Base-by-base conservation (phyloP, 2,329 filamentous ascomycete genomes). In the Colletotrichum kahawae region DNA sequence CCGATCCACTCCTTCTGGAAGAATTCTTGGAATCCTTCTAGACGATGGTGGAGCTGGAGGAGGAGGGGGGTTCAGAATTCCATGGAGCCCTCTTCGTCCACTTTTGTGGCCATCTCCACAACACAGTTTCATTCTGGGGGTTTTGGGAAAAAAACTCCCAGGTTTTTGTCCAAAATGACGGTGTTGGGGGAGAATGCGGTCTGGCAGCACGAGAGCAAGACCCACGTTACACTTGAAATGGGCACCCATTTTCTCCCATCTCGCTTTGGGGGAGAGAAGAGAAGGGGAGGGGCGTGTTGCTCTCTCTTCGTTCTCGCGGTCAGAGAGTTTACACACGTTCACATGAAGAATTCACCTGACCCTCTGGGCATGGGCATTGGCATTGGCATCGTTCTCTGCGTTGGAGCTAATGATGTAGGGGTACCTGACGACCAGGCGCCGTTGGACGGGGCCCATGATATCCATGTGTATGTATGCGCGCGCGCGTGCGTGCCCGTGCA, bases 381-480 rank as follows among this genome's bases (percentile, higher is more conserved):
- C 38, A 38, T 38, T 10, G 36, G 36, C 36, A 43, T 18, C 38
- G n/a, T 7, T 29, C 27, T 59, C 56, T 59, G 18, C 24, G n/a
- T 14, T n/a, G 63, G 34, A 43, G 38, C 70, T 73, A 73, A 24
- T 13, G 67, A 74, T 66, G 71, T 70, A 70, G 59, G 71, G 38
- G 34, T 70, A 70, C 71, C 71, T 64, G 31, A 74, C 67, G 66
- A 51, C 64, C 54, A 60, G 54, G 70, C 38, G 21, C 66, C 33
- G 24, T 31, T 31, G 57, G 29, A 13, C 38, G 38, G 18, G 18
- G 60, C 57, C 24, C 36, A 54, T 48, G 54, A 31, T 56, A 31
- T 43, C 24, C 43, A 65, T 38, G 24, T 21, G n/a, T 29, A 54
- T 12, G 36, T 38, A 24, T 33, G 48, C 38, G 48, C 33, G 51